Evolutionary conservation across 2,329 filamentous ascomycete species (phyloP).

Genomic region (Xylaria sp.): DNA sequence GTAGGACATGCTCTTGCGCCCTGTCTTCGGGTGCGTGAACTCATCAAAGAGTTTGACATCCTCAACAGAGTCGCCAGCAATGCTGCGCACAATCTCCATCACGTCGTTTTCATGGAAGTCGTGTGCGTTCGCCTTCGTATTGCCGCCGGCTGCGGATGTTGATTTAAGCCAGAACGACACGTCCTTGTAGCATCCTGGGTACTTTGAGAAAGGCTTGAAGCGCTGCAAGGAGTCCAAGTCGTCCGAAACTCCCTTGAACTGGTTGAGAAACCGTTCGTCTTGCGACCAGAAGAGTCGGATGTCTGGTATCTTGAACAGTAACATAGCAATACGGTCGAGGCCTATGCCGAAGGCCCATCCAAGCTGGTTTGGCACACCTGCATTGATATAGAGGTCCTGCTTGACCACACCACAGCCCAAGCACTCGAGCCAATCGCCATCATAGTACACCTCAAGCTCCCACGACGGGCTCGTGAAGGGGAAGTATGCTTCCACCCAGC

Average conservation of each 20-base stretch:
- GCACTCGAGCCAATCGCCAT: conserved; percentile 94
- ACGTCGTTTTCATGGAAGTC: conserved; percentile 94
- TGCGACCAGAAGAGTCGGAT: conserved; percentile 96
- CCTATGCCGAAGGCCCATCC: conserved; percentile 98
- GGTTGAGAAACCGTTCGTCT: conserved; percentile 84
- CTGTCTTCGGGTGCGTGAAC: conserved; percentile 88
- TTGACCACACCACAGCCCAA: conserved; percentile 92
- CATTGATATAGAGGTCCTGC: conserved; percentile 82
- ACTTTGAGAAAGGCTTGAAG: conserved; percentile 90
- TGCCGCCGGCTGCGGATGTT: conserved; percentile 60
- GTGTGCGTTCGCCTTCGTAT: conserved; percentile 53
- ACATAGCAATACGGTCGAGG: conserved; percentile 95
- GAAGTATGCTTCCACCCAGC: conserved; percentile 98
- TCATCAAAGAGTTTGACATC: conserved; percentile 86
- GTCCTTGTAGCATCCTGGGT: conserved; percentile 90
- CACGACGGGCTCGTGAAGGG: conserved; percentile 96
- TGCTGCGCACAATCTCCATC: conserved; percentile 91
- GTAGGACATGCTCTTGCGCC: conserved; percentile 87
- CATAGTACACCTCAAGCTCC: conserved; percentile 96
- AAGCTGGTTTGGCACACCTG: conserved; percentile 77
- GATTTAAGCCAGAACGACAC: conserved; percentile 88
- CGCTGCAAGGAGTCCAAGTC: conserved; percentile 62
- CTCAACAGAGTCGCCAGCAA: conserved; percentile 86
- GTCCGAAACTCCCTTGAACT: conserved; percentile 76
- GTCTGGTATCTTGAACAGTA: conserved; percentile 94